These are phyloP conservation scores for Strigomonas culicis DNA, from an alignment of 208 protist genomes.

Conservation along the genomic window DNA sequence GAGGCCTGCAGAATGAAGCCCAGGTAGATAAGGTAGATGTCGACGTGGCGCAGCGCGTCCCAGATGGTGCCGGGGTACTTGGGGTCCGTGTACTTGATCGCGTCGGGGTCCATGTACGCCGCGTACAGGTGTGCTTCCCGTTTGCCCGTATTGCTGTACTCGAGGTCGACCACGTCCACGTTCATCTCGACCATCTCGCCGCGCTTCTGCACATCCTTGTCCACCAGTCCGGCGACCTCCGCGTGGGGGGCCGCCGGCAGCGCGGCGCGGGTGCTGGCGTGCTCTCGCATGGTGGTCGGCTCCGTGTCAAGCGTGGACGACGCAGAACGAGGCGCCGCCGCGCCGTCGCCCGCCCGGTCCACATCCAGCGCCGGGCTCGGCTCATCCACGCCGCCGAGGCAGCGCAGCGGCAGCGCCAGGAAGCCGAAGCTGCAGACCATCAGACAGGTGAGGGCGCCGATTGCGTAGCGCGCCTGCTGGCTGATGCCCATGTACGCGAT, in stretches of 20 bases:
- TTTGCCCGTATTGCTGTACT: too few relatives aligned
- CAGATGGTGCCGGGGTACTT: constrained; percentile 44
- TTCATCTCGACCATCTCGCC: not conserved
- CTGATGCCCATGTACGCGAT: constrained; percentile 43
- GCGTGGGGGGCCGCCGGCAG: not conserved
- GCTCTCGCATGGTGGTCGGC: not conserved
- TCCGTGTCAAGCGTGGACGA: not conserved
- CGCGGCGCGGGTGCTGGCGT: too few relatives aligned
- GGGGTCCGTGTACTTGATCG: constrained; percentile 34
- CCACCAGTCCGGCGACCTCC: not conserved
- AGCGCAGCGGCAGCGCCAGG: constrained; percentile 45
- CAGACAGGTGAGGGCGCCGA: constrained; percentile 43
- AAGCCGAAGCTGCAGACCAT: constrained; percentile 35
- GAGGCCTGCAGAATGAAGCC: constrained; percentile 48
- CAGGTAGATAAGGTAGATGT: constrained; percentile 54
- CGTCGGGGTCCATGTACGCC: constrained; percentile 5
- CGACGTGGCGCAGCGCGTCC: constrained; percentile 25
- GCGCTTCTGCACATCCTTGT: too few relatives aligned
- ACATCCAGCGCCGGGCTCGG: constrained; percentile 1
- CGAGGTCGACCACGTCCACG: not conserved
- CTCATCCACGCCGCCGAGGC: constrained; percentile 53
- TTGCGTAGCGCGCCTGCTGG: constrained; percentile 11
- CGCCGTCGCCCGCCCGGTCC: not conserved
- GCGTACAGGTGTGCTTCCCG: too few relatives aligned
- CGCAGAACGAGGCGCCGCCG: not conserved